A percentile compares a stretch with the other conserved stretches of the same genome.
Conservation (phyloP, 257 asterid species). For the Nicotiana tomentosiformis region DNA sequence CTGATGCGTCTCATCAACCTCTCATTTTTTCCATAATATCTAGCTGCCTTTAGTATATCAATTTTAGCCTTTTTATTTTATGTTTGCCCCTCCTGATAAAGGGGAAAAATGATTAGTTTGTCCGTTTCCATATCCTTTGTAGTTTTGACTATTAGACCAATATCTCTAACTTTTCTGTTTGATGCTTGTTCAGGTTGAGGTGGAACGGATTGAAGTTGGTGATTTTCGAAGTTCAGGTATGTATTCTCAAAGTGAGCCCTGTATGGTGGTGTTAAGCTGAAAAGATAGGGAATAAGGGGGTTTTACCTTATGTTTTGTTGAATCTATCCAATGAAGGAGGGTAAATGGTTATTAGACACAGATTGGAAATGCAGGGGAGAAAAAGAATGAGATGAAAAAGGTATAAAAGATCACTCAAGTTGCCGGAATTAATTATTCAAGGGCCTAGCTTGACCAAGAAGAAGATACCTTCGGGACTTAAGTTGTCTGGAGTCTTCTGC, state of each 20-base stretch:
- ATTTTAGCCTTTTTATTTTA: not conserved
- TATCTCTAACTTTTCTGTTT: conserved; percentile 1
- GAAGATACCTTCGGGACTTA: not conserved
- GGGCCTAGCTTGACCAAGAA: not conserved
- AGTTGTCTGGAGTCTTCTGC: not conserved
- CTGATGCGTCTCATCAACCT: not conserved
- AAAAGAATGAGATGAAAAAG: not conserved
- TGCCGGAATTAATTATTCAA: not conserved
- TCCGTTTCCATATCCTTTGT: not conserved
- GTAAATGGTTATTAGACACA: not conserved
- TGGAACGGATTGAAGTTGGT: conserved; percentile 82
- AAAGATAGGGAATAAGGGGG: not conserved
- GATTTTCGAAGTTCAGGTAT: conserved; percentile 68
- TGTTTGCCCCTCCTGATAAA: not conserved
- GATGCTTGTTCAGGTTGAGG: conserved; percentile 66
- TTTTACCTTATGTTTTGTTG: not conserved
- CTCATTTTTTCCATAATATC: not conserved
- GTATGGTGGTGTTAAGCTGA: not conserved
- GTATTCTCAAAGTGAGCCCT: conserved; percentile 10
- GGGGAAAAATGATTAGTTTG: not conserved
- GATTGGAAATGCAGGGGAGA: not conserved
- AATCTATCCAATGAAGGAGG: not conserved
- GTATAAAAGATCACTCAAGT: not conserved
- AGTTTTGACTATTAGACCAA: conserved; percentile 5
- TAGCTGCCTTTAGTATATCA: not conserved